Evolutionary conservation across 1,284 basidiomycete species (phyloP).

Genomic region (Puccinia coronata): DNA sequence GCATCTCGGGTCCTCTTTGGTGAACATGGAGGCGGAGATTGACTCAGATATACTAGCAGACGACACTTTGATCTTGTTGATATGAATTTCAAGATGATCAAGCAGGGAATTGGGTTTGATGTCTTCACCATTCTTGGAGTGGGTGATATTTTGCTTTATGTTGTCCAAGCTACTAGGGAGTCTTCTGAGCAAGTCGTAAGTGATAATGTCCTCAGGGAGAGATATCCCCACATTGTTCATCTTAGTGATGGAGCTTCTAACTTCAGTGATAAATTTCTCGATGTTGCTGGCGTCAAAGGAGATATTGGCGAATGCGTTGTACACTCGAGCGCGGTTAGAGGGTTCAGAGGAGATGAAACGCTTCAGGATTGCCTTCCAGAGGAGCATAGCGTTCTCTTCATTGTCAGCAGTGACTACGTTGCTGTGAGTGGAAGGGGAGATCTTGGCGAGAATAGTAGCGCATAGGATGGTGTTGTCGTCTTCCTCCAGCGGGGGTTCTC

Average conservation of each 20-base stretch:
- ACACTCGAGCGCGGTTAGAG: background rate
- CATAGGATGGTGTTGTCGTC: background rate
- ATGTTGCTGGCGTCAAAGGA: too few species aligned
- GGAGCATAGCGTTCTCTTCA: too few species aligned
- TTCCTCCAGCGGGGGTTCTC: background rate
- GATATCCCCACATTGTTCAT: too few species aligned
- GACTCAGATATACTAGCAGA: too few species aligned
- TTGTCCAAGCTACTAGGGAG: background rate
- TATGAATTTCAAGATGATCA: background rate
- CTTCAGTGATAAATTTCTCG: too few species aligned
- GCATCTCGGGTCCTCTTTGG: background rate
- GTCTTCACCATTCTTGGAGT: background rate
- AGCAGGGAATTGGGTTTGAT: background rate
- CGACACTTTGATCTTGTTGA: too few species aligned
- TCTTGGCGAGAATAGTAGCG: background rate
- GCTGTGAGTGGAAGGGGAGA: background rate
- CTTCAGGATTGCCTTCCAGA: background rate
- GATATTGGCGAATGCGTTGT: too few species aligned
- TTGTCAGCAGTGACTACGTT: background rate
- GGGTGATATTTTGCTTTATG: background rate
- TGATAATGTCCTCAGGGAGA: too few species aligned
- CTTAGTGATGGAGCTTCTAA: too few species aligned
- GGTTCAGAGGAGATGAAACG: background rate
- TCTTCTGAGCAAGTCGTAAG: background rate
- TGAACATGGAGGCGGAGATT: background rate